phyloP scores from a whole-genome alignment of 2,329 filamentous ascomycete genomes.

The Pseudogymnoascus sp. region DNA sequence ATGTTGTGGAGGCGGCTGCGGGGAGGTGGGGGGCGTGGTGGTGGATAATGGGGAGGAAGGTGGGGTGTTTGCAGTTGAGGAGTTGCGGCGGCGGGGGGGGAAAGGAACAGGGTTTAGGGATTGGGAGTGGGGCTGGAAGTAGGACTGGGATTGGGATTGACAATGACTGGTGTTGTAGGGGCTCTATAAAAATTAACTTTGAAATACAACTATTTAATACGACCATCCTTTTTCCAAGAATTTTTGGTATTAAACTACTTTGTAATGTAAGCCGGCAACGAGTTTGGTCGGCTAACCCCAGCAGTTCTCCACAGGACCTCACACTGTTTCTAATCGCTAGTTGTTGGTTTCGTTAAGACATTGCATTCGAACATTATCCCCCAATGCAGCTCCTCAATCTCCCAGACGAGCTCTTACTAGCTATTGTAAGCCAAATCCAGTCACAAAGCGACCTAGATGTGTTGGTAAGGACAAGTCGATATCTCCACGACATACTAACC shows the following conservation, averaged over 20 bases:
- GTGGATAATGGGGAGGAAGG: too few species aligned
- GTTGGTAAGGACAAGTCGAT: neutral
- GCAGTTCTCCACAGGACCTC: neutral
- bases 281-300: neutral
- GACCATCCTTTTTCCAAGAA: too few species aligned
- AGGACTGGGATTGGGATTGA: too few species aligned
- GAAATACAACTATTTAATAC: too few species aligned
- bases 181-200: too few species aligned
- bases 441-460: neutral
- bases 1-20: too few species aligned
- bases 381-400: neutral
- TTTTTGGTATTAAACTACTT: neutral
- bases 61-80: too few species aligned
- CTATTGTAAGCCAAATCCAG: neutral
- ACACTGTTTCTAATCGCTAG: neutral
- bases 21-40: too few species aligned
- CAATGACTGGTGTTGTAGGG: too few species aligned
- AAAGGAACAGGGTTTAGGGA: too few species aligned
- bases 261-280: neutral
- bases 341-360: neutral
- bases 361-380: neutral
- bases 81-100: too few species aligned
- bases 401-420: neutral
- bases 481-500: neutral
- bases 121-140: too few species aligned